Conservation (phyloP, 495 filamentous ascomycete genomes). For the Thozetella sp. region DNA sequence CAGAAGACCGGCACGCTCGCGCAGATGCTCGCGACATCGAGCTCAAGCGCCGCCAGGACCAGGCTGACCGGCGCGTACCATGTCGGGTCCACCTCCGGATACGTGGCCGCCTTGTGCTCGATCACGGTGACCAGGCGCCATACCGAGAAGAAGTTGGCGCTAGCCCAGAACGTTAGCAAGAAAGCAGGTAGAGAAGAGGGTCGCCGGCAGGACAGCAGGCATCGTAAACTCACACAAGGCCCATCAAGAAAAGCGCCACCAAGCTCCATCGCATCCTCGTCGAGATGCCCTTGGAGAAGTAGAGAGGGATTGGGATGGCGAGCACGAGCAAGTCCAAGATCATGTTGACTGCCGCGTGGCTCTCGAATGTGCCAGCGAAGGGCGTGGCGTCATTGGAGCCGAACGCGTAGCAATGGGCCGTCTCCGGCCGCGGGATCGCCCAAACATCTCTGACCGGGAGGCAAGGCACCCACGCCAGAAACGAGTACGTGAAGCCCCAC, state of each 20-base stretch:
- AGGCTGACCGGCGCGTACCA: constrained; percentile 28
- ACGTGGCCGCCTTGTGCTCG: constrained; percentile 20
- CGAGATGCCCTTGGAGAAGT: constrained; percentile 22
- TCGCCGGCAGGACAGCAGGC: no score
- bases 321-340: constrained; percentile 29
- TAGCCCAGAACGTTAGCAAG: constrained; percentile 3
- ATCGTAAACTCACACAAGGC: constrained; percentile 27
- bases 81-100: constrained; percentile 28
- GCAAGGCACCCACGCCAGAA: constrained; percentile 34
- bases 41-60: constrained; percentile 26
- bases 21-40: constrained; percentile 29
- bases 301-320: constrained; percentile 28
- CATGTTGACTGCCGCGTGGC: constrained; percentile 31
- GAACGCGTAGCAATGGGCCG: constrained; percentile 23
- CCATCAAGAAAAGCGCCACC: constrained; percentile 25
- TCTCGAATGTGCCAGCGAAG: constrained; percentile 28
- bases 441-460: constrained; percentile 23
- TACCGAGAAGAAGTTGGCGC: constrained; percentile 26
- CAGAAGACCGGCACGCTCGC: constrained; percentile 35
- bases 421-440: neutral
- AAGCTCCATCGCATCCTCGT: constrained; percentile 18
- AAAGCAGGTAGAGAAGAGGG: neutral
- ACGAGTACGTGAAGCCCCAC: constrained; percentile 27
- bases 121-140: constrained; percentile 31
- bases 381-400: constrained; percentile 16